Base-by-base conservation (phyloP, 2,329 filamentous ascomycete species). In the Macrophomina tecta region DNA sequence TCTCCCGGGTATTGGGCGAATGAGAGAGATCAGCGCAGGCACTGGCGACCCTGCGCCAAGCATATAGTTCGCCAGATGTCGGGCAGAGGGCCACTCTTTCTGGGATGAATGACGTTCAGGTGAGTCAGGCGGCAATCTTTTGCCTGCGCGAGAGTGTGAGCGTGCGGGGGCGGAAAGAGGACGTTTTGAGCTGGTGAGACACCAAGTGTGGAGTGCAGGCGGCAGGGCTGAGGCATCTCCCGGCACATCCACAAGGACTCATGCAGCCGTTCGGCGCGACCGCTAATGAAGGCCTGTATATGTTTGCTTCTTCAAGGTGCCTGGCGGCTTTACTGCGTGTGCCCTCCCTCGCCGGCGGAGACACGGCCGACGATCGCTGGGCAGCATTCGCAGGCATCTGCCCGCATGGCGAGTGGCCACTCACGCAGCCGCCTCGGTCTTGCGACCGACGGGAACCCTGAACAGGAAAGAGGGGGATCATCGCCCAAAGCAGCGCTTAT, bases 181-280 rank as follows among this genome's bases (percentile, higher is more conserved):
- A 30, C 51, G 61, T n/a, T 23, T 55, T 46, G 56, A n/a, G 38
- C 40, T 45, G 32, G 58, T 49, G 45, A 62, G 63, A 65, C 51
- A 38, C 36, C 52, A 7, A 51, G 18, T 62, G 58, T 45, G 58
- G 58, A 62, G 58, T 62, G 58, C 58, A 49, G 32, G 52, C 30
- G 32, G 58, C 58, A 62, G 45, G 58, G 58, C 58, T 62, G 42
- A 51, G 32, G 42, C 40, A 23, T 38, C 30, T 30, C 11, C 7
- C 45, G 7, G 48, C 7, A 12, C n/a, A 23, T 28, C 9, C 48
- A 51, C 7, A 48, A 30, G 18, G 55, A 42, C 53, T 14, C 34
- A 32, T 55, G 14, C 52, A 42, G 53, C n/a, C 53, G 16, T 32
- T n/a, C 18, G 14, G 45, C 7, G 5, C 45, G 4, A n/a, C 18